Base-by-base conservation (phyloP, 2,329 filamentous ascomycete genomes). In the Colletotrichum lini region DNA sequence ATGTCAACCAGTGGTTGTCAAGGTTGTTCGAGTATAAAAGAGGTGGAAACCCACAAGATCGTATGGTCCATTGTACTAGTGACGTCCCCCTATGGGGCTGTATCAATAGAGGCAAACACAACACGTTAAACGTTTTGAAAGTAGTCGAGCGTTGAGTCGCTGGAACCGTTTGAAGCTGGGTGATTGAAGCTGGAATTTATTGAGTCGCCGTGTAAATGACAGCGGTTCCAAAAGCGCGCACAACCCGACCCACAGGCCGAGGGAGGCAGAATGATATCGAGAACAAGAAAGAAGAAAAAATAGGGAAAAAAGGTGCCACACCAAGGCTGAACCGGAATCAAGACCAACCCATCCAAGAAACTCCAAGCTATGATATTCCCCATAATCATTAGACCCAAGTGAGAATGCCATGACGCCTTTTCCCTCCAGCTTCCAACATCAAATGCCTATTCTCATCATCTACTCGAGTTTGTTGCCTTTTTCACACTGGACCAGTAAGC, bases 401-500 rank as follows among this genome's bases (percentile, higher is more conserved):
- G 26, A 66, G 56, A 47, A 54, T 42, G 23, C 59, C 58, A 47
- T 54, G 59, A 72, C 65, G 69, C 69, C 70, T 21, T 47, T 66
- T 63, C 42, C 67, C 50, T 56, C 61, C 67, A 71, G 18, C 38
- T 72, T 70, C 70, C 65, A 70, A 73, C 57, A 70, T 40, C 53
- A 62, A 38, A 65, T 42, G 50, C 59, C 58, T 35, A 23, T 49
- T 64, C 45, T 72, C 65, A 64, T 69, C 57, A 72, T 42, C 69
- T 72, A 38, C 54, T 78, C 3, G 74, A 72, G 13, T 79, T 81
- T 66, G 85, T 84, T 18, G 87, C 84, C 76, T 89, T 89, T 67
- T 83, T 85, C 54, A 91, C 83, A 75, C 88, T 89, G 15, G 86
- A 82, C 85, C 89, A 91, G 76, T 92, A 92, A 18, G 88, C 89